These are phyloP conservation scores for Eucalyptus globulus DNA, from an alignment of 345 rosid species.

Conservation along the genomic window DNA sequence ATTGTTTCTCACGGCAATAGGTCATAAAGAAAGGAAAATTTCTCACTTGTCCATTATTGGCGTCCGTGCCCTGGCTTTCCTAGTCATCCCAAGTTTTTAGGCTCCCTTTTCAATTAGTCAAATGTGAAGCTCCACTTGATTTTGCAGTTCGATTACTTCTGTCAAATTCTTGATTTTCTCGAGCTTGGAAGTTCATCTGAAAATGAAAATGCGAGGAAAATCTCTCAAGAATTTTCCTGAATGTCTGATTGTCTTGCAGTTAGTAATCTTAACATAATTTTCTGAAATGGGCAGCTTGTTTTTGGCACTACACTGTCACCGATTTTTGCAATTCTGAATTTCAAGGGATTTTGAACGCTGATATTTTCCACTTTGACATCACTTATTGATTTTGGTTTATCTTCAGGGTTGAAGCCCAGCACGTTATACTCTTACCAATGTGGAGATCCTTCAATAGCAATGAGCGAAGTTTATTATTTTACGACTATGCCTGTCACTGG, in stretches of 20 bases:
- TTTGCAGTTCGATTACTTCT: not conserved
- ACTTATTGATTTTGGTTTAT: not conserved
- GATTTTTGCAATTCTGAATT: not conserved
- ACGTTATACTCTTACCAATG: slow-evolving; percentile 54
- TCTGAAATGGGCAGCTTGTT: not conserved
- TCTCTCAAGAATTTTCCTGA: not conserved
- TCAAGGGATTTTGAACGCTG: not conserved
- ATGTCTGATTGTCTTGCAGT: not conserved
- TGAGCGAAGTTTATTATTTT: slow-evolving; percentile 42
- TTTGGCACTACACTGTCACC: not conserved
- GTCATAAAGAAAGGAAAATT: not conserved
- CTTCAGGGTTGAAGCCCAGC: slow-evolving; percentile 52
- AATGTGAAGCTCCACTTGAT: not conserved
- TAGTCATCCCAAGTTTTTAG: not conserved
- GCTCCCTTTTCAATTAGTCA: not conserved
- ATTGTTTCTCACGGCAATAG: not conserved
- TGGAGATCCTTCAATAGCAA: slow-evolving; percentile 57
- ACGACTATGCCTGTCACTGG: slow-evolving; percentile 63
- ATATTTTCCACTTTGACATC: not conserved
- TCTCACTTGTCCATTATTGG: not conserved
- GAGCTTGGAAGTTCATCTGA: not conserved
- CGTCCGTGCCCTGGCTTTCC: not conserved
- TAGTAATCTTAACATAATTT: not conserved
- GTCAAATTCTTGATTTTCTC: not conserved
- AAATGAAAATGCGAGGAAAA: not conserved